phyloP scores from a whole-genome alignment of 2,329 filamentous ascomycete species.

The Elsinoe perseae region DNA sequence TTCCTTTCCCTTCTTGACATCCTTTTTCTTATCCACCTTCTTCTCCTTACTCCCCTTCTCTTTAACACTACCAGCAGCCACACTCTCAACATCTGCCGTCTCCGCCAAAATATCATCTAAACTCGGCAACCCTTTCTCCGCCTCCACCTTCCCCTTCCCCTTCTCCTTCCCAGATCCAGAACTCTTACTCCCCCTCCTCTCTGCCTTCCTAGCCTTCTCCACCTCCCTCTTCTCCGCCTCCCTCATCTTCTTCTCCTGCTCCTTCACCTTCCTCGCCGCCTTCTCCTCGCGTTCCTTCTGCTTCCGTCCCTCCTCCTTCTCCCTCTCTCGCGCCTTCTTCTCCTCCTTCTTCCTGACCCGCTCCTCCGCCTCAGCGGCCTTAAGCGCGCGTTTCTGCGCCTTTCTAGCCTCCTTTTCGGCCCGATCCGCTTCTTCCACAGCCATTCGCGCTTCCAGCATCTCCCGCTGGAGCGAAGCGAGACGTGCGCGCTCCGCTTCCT shows the following conservation, averaged over 20 bases:
- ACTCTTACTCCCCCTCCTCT: neutral
- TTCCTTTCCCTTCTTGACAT: neutral
- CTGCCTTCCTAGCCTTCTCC: neutral
- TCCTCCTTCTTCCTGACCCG: neutral
- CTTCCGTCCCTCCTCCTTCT: neutral
- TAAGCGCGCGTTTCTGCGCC: neutral
- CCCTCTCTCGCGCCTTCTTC: neutral
- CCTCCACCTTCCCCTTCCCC: neutral
- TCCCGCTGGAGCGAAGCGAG: neutral
- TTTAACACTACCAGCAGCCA: neutral
- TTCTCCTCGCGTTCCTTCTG: neutral
- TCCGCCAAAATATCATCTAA: neutral
- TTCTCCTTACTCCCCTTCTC: neutral
- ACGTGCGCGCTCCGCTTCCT: neutral
- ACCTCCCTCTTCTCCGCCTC: neutral
- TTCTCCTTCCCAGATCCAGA: neutral
- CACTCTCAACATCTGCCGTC: neutral
- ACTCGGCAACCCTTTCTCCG: neutral
- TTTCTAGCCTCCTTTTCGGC: neutral
- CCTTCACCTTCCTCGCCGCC: neutral
- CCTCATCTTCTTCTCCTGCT: neutral
- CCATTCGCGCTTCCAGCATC: neutral
- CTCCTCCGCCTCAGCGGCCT: neutral
- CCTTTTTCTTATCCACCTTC: slow-evolving; percentile 3
- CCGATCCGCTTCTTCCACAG: neutral